Base-by-base conservation (phyloP, 345 rosid genomes). In the Hibiscus trionum region DNA sequence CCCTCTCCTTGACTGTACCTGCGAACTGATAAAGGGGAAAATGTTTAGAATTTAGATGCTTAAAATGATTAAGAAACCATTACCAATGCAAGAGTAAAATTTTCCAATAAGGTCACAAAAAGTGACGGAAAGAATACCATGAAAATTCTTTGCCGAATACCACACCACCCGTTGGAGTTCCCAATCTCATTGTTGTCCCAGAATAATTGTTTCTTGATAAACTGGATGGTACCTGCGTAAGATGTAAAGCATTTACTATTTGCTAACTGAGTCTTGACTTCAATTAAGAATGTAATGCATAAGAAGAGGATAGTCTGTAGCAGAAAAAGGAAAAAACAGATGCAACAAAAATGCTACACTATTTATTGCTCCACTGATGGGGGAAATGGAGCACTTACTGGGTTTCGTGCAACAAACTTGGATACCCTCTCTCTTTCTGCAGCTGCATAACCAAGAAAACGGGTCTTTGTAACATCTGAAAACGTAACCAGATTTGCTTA, bases 1-100 rank as follows among this genome's bases (percentile, higher is more conserved):
- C 61, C 85, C 91, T 82, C 96, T 89, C 61, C 68, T 84, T 75
- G 76, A 77, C 26, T 72, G 81, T 70, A 70, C 71, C 72, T 80
- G 83, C 61, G 87, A 82, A 76, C 98, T 91, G 85, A 63, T 46
- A 79, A 24, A 35, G 42, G 75, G 73, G 31, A 53, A 66, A 17
- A 59, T 14, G 15, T 68, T 69, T 39, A 76, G 63, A 16, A 7
- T 27, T 21, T 21, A 21, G 0, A 21, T 31, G 0, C 49, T n/a
- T 26, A 44, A 19, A 74, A 42, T 56, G 17, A 65, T 15, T 33
- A 66, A 31, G 24, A 66, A 64, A 27, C 26, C 11, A 24, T 16
- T 16, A 24, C 24, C 24, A 21, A 21, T 21, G 1, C 24, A 21
- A 21, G 24, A 21, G 24, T 21, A 21, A 21, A 21, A 21, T 21